phyloP scores from a whole-genome alignment of 805 yeast species.

The Suhomyces faveliae region DNA sequence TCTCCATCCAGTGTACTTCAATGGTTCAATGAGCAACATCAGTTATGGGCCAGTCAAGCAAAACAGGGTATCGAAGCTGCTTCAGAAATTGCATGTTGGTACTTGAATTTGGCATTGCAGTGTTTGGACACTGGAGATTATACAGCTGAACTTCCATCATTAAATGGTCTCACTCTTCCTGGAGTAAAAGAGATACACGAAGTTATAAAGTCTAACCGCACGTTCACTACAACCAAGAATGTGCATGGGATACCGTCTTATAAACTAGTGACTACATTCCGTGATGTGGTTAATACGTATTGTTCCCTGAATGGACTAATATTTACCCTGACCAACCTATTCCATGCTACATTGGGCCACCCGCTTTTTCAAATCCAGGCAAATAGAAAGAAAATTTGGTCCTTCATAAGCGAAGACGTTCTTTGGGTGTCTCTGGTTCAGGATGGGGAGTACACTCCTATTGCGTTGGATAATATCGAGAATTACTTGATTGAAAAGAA shows the following conservation, averaged over 20 bases:
- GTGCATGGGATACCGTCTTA: slow-evolving; percentile 43
- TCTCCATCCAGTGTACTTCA: not conserved
- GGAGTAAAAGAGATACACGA: not conserved
- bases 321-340: slow-evolving; percentile 30
- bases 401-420: slow-evolving; percentile 65
- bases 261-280: slow-evolving; percentile 49
- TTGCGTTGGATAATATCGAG: slow-evolving; percentile 13
- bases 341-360: slow-evolving; percentile 39
- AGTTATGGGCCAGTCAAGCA: slow-evolving; percentile 6
- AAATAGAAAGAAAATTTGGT: slow-evolving; percentile 32
- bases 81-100: slow-evolving; percentile 17
- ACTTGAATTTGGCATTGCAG: slow-evolving; percentile 16
- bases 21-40: slow-evolving; percentile 21
- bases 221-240: slow-evolving; percentile 4
- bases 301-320: slow-evolving; percentile 53
- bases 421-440: slow-evolving; percentile 45
- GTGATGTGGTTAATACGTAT: slow-evolving; percentile 61
- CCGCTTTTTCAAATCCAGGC: slow-evolving; percentile 44
- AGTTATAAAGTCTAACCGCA: not conserved
- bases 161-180: slow-evolving; percentile 9
- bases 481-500: not conserved
- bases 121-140: slow-evolving; percentile 6
- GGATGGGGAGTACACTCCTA: slow-evolving; percentile 40
- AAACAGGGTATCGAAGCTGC: not conserved
- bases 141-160: slow-evolving; percentile 12